phyloP scores from a whole-genome alignment of 371 early-diverging fungal genomes.

The Batrachochytrium dendrobatidis region DNA sequence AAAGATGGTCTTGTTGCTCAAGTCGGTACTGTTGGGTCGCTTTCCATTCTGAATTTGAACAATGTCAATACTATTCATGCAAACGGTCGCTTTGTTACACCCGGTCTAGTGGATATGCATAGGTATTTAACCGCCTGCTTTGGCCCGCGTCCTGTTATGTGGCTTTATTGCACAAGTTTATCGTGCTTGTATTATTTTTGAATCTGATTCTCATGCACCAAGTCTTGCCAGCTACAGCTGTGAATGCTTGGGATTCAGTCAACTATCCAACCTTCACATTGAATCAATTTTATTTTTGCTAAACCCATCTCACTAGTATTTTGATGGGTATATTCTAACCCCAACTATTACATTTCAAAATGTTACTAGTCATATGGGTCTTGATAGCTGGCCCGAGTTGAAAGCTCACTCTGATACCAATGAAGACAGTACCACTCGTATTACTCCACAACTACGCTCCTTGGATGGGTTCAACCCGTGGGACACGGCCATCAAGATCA shows the following conservation, averaged over 20 bases:
- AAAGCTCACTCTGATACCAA: conserved; percentile 54
- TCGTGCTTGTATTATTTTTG: no score
- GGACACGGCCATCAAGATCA: conserved; percentile 65
- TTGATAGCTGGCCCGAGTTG: conserved; percentile 53
- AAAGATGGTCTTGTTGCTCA: conserved; percentile 10
- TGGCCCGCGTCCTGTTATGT: no score
- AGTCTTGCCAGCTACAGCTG: no score
- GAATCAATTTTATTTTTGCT: no score
- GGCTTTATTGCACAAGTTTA: no score
- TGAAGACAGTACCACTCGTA: conserved; percentile 55
- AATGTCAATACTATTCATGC: conserved; percentile 48
- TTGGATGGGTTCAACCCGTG: conserved; percentile 34
- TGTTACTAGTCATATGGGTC: conserved; percentile 38
- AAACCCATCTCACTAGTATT: no score
- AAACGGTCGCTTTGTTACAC: conserved; percentile 62
- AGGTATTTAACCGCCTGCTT: conserved; percentile 54
- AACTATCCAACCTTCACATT: no score
- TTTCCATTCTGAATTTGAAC: neutral
- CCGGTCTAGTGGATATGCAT: conserved; percentile 79
- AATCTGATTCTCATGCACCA: no score
- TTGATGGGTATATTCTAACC: conserved; percentile 5
- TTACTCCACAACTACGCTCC: conserved; percentile 41
- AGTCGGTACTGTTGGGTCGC: neutral
- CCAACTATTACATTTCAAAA: neutral
- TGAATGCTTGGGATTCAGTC: no score